A percentile compares a stretch with the other conserved stretches of the same genome.
Conservation (phyloP, 805 yeast species). For the Millerago galiae region DNA sequence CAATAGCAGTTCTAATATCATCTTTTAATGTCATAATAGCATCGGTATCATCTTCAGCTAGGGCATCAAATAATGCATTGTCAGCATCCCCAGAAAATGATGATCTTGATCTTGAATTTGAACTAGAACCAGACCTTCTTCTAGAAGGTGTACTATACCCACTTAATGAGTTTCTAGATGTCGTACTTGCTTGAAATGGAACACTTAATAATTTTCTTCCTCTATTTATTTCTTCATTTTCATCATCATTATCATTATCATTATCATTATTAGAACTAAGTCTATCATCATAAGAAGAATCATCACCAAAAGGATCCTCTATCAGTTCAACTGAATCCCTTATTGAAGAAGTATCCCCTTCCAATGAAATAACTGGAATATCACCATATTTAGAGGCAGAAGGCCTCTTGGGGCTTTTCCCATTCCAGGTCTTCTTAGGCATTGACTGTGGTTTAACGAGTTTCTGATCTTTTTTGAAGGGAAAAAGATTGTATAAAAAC, state of each 20-base stretch:
- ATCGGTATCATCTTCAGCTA: slow-evolving; percentile 8
- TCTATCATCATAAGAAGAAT: background rate
- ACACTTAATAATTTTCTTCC: slow-evolving; percentile 1
- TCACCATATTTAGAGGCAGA: slow-evolving; percentile 3
- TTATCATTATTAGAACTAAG: background rate
- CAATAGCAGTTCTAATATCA: slow-evolving; percentile 19
- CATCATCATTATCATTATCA: background rate
- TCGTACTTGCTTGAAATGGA: background rate
- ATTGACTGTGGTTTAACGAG: too few species aligned
- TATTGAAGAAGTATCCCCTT: background rate
- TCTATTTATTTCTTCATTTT: background rate
- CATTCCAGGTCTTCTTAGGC: too few species aligned
- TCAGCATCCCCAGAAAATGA: slow-evolving; percentile 1
- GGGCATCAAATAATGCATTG: slow-evolving; percentile 7
- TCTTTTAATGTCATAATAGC: slow-evolving; percentile 11
- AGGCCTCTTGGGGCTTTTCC: background rate
- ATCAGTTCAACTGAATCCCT: background rate
- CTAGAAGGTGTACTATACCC: background rate
- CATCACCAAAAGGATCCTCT: background rate
- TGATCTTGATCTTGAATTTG: slow-evolving; percentile 4
- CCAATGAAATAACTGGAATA: slow-evolving; percentile 7
- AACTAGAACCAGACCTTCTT: background rate
- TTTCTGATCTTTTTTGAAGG: too few species aligned
- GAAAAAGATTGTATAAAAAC: too few species aligned
- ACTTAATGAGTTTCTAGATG: background rate